Evolutionary conservation across 1,139 yeast species (phyloP).

Genomic region (Pichia sp.): DNA sequence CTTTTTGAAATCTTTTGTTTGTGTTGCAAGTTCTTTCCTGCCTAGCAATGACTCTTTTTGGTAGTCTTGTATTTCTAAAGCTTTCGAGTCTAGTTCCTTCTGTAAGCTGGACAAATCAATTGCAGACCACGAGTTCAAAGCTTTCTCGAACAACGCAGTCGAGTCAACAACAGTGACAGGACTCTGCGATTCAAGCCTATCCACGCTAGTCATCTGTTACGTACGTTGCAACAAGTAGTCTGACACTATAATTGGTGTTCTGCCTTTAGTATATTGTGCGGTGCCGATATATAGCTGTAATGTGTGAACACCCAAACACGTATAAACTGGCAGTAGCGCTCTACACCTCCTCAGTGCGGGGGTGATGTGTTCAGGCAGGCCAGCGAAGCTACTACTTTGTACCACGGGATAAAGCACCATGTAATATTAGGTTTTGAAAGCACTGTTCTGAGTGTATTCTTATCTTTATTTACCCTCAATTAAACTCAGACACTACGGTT

Average conservation of each 20-base stretch:
- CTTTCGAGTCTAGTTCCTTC: constrained; percentile 67
- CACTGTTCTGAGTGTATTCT: too few relatives aligned
- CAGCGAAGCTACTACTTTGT: too few relatives aligned
- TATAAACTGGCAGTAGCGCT: too few relatives aligned
- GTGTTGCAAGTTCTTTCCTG: constrained; percentile 71
- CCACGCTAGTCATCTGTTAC: constrained; percentile 1
- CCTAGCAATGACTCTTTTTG: constrained; percentile 64
- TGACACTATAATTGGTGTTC: too few relatives aligned
- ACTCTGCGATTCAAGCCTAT: neutral
- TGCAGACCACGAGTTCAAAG: constrained; percentile 73
- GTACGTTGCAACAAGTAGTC: neutral
- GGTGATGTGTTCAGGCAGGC: too few relatives aligned
- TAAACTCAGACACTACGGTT: neutral
- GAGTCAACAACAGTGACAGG: constrained; percentile 12
- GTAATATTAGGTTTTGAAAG: too few relatives aligned
- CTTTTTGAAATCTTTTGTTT: constrained; percentile 79
- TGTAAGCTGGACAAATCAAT: constrained; percentile 69
- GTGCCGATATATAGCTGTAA: too few relatives aligned
- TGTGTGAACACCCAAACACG: too few relatives aligned
- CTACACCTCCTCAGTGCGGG: too few relatives aligned
- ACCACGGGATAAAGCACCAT: too few relatives aligned
- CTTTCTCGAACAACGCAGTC: constrained; percentile 44
- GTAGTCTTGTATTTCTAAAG: constrained; percentile 63
- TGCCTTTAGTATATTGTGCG: too few relatives aligned
- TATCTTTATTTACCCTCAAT: too few relatives aligned